Conservation (phyloP, 805 yeast genomes). For the Cyberlindnera americana region DNA sequence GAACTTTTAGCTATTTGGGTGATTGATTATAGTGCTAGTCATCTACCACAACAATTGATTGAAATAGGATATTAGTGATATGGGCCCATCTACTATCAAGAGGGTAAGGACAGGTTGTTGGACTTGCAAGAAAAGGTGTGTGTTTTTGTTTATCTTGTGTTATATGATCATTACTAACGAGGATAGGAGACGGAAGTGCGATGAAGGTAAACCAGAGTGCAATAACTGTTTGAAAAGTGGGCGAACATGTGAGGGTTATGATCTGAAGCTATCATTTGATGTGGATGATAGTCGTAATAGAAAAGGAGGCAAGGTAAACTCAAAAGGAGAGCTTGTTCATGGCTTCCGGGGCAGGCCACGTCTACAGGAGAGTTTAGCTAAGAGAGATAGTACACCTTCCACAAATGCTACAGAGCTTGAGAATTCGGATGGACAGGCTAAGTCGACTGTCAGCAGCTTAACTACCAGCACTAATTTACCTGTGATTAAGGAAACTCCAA, state of each 20-base stretch:
- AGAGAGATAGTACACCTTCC: slow-evolving; percentile 12
- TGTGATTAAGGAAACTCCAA: slow-evolving; percentile 2
- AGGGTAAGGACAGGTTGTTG: slow-evolving; percentile 53
- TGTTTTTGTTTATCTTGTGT: neutral
- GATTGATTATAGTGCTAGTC: no score
- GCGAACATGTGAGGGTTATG: slow-evolving; percentile 48
- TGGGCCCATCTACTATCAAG: slow-evolving; percentile 7
- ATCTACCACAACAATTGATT: no score
- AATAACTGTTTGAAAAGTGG: slow-evolving; percentile 43
- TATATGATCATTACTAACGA: slow-evolving; percentile 1
- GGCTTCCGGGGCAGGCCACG: slow-evolving; percentile 45
- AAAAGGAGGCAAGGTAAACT: slow-evolving; percentile 16
- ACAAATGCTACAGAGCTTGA: neutral
- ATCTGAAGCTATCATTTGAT: slow-evolving; percentile 44
- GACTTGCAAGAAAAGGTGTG: slow-evolving; percentile 51
- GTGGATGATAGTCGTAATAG: slow-evolving; percentile 43
- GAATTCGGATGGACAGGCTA: no score
- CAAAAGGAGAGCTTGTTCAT: slow-evolving; percentile 36
- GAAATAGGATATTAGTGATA: no score
- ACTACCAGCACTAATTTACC: neutral
- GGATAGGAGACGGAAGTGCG: slow-evolving; percentile 50
- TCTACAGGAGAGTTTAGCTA: slow-evolving; percentile 31
- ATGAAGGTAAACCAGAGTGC: slow-evolving; percentile 51
- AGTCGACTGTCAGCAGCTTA: no score
- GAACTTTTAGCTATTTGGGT: no score